Conservation (phyloP, 495 filamentous ascomycete genomes). For the Penicillium antarcticum region DNA sequence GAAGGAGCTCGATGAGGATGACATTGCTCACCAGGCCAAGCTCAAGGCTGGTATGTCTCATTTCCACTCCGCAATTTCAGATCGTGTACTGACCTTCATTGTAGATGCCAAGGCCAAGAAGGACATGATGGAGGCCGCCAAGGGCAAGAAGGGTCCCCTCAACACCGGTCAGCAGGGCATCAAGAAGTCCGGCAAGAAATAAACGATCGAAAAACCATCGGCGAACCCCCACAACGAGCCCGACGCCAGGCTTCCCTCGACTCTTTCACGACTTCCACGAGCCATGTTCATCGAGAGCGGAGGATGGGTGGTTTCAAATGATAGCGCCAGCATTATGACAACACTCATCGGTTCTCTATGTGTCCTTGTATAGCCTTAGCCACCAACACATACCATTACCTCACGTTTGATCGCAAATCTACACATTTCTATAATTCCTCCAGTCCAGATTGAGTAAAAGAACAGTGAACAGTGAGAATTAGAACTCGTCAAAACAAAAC, state of each 20-base stretch:
- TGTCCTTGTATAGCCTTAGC: constrained; percentile 4
- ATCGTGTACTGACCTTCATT: neutral
- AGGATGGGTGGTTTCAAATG: constrained; percentile 5
- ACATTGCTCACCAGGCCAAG: constrained; percentile 71
- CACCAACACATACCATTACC: constrained; percentile 1
- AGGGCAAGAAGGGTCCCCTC: constrained; percentile 56
- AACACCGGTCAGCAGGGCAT: constrained; percentile 79
- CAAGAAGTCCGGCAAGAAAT: constrained; percentile 92
- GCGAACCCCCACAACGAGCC: neutral
- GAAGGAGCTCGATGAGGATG: constrained; percentile 75
- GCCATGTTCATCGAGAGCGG: constrained; percentile 22
- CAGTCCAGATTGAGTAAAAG: neutral
- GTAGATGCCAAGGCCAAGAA: constrained; percentile 76
- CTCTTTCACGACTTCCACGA: constrained; percentile 35
- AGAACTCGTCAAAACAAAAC: neutral
- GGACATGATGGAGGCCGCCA: constrained; percentile 63
- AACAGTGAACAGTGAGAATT: neutral
- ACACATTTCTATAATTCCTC: neutral
- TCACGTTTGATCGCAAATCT: constrained; percentile 8
- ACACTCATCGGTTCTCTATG: neutral
- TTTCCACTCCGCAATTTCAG: neutral
- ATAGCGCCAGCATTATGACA: constrained; percentile 1
- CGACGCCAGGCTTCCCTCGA: neutral
- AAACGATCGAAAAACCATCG: constrained; percentile 17
- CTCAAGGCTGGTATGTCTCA: constrained; percentile 60